These are phyloP conservation scores for Colletotrichum sp. DNA, from an alignment of 2,329 filamentous ascomycete species.

Conservation along the genomic window DNA sequence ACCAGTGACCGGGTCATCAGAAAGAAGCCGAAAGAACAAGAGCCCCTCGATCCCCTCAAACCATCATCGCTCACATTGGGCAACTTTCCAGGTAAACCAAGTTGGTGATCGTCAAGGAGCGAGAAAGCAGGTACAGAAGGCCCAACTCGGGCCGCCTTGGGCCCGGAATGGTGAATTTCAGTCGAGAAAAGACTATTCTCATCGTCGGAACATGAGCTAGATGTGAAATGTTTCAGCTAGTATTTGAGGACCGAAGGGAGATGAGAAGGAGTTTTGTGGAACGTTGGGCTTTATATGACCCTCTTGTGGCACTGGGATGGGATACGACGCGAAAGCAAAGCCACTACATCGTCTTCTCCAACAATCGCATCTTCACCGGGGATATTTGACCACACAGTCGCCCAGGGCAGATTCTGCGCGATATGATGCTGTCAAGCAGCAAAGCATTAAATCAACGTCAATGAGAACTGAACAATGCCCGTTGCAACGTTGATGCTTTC, in stretches of 20 bases:
- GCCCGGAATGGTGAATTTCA: background rate
- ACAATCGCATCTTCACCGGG: background rate
- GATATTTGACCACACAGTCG: background rate
- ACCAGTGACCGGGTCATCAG: background rate
- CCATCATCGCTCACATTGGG: background rate
- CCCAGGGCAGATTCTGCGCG: background rate
- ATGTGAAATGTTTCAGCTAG: background rate
- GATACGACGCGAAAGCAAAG: background rate
- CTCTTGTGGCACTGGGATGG: background rate
- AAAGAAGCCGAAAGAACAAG: background rate
- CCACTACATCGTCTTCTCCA: background rate
- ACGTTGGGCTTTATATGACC: background rate
- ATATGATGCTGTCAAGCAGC: background rate
- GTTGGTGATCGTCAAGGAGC: background rate
- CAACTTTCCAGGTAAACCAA: background rate
- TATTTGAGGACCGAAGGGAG: background rate
- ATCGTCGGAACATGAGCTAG: fast-evolving
- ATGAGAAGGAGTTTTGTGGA: background rate
- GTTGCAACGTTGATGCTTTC: background rate
- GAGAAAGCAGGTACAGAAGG: background rate
- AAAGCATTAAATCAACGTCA: background rate
- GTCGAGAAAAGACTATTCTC: background rate
- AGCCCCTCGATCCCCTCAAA: fast-evolving
- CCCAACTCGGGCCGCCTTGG: background rate
- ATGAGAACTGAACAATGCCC: background rate